Conservation (phyloP, 768 basidiomycete species). For the Pluteus cervinus region DNA sequence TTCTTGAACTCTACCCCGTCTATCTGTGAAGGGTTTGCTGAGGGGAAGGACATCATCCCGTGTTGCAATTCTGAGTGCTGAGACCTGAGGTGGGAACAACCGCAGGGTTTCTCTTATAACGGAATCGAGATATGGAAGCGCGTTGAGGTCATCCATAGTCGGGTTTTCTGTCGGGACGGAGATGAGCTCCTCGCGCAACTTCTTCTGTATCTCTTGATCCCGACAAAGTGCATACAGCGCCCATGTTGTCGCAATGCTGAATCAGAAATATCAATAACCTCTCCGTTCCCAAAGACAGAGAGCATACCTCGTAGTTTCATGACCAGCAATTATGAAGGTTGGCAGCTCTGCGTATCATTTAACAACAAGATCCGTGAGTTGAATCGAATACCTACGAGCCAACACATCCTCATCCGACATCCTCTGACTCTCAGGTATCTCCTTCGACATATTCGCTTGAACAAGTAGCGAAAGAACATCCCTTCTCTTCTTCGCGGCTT, state of each 20-base stretch:
- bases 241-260: constrained; percentile 47
- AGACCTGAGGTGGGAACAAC: constrained; percentile 44
- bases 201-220: constrained; percentile 41
- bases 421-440: constrained; percentile 46
- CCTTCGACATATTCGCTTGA: constrained; percentile 58
- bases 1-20: constrained; percentile 32
- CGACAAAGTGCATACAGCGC: constrained; percentile 49
- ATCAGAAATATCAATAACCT: background rate
- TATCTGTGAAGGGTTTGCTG: constrained; percentile 36
- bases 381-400: too few species aligned
- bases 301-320: constrained; percentile 53
- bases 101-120: constrained; percentile 58
- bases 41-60: constrained; percentile 52
- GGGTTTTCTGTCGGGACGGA: constrained; percentile 50
- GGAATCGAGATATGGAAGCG: constrained; percentile 64
- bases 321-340: constrained; percentile 55
- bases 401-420: constrained; percentile 61
- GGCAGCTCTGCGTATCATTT: constrained; percentile 64
- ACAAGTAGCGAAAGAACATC: constrained; percentile 59
- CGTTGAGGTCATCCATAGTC: constrained; percentile 62
- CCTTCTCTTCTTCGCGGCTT: constrained; percentile 27
- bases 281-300: background rate
- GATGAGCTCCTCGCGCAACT: constrained; percentile 54
- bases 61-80: constrained; percentile 35
- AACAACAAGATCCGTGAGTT: too few species aligned